These are phyloP conservation scores for Purpureocillium takamizusanense DNA, from an alignment of 2,329 filamentous ascomycete species.

Conservation along the genomic window DNA sequence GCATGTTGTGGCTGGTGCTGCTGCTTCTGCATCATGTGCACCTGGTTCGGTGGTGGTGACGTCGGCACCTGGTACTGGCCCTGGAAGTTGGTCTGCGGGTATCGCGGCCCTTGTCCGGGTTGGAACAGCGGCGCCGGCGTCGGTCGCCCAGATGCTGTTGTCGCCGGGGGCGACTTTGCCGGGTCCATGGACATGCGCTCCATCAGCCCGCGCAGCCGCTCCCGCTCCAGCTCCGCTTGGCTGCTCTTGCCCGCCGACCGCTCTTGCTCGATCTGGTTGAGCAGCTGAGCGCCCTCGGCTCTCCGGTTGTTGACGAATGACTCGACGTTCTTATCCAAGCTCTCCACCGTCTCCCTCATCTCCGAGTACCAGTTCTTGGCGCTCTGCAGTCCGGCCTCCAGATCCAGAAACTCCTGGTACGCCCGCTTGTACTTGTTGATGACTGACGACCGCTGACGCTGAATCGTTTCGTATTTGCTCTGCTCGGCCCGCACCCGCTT, in stretches of 20 bases:
- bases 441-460: constrained; percentile 70
- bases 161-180: constrained; percentile 25
- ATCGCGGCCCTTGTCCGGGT: constrained; percentile 34
- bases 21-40: constrained; percentile 29
- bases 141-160: constrained; percentile 12
- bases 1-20: constrained; percentile 3
- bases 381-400: constrained; percentile 75
- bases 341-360: constrained; percentile 91
- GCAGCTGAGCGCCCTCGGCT: constrained; percentile 81
- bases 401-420: constrained; percentile 85
- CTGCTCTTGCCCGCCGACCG: constrained; percentile 50
- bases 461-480: constrained; percentile 86
- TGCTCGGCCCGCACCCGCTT: constrained; percentile 90
- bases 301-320: constrained; percentile 92
- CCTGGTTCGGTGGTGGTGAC: constrained; percentile 43
- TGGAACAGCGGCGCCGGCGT: constrained; percentile 40
- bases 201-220: constrained; percentile 83
- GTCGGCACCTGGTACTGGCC: constrained; percentile 52
- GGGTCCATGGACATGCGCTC: constrained; percentile 88
- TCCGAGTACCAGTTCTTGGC: constrained; percentile 92
- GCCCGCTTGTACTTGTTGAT: constrained; percentile 83
- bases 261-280: constrained; percentile 79
- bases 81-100: constrained; percentile 43
- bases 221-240: constrained; percentile 75
- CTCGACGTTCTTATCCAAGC: constrained; percentile 90